phyloP scores from a whole-genome alignment of 176 grass and related monocot genomes.

The Tillandsia leiboldiana region DNA sequence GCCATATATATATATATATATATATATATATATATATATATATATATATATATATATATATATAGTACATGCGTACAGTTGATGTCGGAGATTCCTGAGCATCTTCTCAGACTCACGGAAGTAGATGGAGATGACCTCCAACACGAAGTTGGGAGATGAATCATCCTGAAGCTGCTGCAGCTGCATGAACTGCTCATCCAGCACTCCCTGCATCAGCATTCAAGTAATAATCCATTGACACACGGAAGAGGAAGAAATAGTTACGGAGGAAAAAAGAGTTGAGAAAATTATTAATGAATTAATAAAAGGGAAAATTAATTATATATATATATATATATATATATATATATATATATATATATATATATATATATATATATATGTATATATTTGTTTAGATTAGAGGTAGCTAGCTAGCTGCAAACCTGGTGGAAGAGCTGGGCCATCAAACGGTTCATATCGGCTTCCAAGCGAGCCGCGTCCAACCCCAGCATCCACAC shows the following conservation, averaged over 20 bases:
- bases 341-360: too few species aligned
- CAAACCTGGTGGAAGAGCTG: constrained; percentile 7
- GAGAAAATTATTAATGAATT: too few species aligned
- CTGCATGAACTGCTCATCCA: constrained; percentile 12
- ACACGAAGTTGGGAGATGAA: constrained; percentile 9
- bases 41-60: neutral
- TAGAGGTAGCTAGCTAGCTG: neutral
- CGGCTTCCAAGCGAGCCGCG: constrained; percentile 10
- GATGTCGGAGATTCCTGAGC: constrained; percentile 2
- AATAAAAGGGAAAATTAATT: too few species aligned
- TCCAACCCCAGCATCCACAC: constrained; percentile 9
- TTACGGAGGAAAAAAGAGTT: too few species aligned
- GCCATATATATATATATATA: neutral
- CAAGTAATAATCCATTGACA: neutral
- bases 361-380: too few species aligned
- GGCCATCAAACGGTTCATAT: constrained; percentile 1
- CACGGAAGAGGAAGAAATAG: too few species aligned
- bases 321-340: too few species aligned
- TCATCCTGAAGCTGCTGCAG: constrained; percentile 12
- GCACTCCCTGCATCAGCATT: constrained; percentile 1
- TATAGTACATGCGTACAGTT: neutral
- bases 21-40: too few species aligned
- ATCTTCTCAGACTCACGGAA: constrained; percentile 8
- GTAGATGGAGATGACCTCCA: constrained; percentile 11
- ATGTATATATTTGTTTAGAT: too few species aligned